Evolutionary conservation across 176 grass and related monocot genomes (phyloP).

Genomic region (Guadua angustifolia): DNA sequence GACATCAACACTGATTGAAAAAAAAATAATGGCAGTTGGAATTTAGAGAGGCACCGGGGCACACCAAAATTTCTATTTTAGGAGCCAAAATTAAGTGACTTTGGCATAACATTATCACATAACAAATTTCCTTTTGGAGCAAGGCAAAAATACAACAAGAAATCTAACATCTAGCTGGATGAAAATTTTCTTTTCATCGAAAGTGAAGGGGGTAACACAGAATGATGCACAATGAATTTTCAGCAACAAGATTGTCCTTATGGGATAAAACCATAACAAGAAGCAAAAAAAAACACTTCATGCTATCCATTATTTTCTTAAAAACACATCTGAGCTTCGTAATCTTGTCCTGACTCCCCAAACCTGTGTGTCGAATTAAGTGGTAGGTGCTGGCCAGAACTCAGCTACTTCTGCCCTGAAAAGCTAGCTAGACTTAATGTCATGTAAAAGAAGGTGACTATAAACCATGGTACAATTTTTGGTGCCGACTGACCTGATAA

Average conservation of each 20-base stretch:
- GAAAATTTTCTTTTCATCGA: too few relatives aligned
- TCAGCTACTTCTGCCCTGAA: background rate
- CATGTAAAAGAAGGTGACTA: background rate
- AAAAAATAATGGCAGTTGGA: background rate
- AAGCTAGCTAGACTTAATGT: background rate
- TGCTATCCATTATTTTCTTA: background rate
- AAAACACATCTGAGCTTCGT: background rate
- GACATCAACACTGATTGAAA: background rate
- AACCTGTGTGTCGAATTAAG: background rate
- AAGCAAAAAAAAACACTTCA: constrained; percentile 9
- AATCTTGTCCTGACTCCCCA: background rate
- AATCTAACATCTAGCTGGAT: background rate
- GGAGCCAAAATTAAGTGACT: background rate
- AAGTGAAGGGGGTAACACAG: background rate
- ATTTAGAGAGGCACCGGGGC: background rate
- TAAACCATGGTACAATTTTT: background rate
- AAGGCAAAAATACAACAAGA: background rate
- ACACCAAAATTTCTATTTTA: constrained; percentile 3
- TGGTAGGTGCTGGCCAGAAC: background rate
- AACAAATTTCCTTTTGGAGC: background rate
- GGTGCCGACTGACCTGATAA: constrained; percentile 30
- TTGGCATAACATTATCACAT: background rate
- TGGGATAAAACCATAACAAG: background rate
- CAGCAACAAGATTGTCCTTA: background rate
- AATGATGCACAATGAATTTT: constrained; percentile 20